Evolutionary conservation across 345 rosid species (phyloP), one percentile per base, ranked within the genome.

Genomic region (Microthlaspi erraticum): DNA sequence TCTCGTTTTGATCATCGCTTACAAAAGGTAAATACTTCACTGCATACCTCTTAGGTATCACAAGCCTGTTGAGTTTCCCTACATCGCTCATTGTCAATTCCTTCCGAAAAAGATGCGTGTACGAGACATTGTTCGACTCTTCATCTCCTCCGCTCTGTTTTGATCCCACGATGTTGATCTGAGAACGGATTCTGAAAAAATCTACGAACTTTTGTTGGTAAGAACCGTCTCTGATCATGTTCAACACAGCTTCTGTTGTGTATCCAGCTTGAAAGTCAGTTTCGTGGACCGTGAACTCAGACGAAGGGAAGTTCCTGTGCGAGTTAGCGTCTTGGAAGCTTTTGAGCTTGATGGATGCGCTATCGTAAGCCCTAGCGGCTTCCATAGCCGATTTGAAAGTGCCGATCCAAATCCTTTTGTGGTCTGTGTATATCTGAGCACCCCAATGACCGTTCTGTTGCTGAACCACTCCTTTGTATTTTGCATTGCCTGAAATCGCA

Each of bases 1-100:
- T 68, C 10, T 34, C 66, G 9, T 37, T 77, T 7, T n/a, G 43
- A 0, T 50, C 62, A 10, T 66, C 78, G 4, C 44, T 52, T 4
- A 85, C 63, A 4, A 13, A 64, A 3, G 96, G 89, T 20, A 89
- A 80, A 73, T 80, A 81, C 78, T 85, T 83, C 0, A 80, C 69
- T 0, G 96, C 96, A 52, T 37, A 80, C 75, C 78, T 89, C 73
- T 89, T 89, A 0, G 96, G 98, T 53, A 88, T 85, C 19, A 92
- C 98, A 32, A 92, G 84, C 69, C 96, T 78, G 17, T 92, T 92
- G 3, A 92, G 92, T 60, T 85, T 87, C 4, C 98, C 93, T 1
- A 92, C 98, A 58, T 92, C 96, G 11, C 96, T 92, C 0, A 92
- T 88, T 2, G 96, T 92, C 16, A 92, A 74, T 60, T 89, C 88